Base-by-base conservation (phyloP, 768 basidiomycete genomes). In the Coprinopsis strossmayeri region DNA sequence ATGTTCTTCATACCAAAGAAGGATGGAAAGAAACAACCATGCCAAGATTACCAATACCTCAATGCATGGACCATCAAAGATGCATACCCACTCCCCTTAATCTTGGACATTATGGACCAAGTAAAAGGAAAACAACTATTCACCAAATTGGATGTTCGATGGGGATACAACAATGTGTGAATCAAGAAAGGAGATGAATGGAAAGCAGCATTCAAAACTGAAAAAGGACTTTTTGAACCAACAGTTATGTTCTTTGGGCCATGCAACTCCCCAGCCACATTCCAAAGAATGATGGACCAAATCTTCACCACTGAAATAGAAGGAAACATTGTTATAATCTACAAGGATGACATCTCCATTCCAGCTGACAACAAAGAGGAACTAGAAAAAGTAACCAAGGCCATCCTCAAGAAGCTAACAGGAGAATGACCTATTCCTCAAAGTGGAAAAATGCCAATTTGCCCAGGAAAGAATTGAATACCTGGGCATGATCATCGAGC, bases 221-320 rank as follows among this genome's bases (percentile, higher is more conserved):
- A n/a, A n/a, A n/a, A n/a, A n/a, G n/a, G n/a, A n/a, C n/a, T n/a
- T n/a, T n/a, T n/a, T n/a, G n/a, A n/a, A n/a, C n/a, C n/a, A 21
- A 46, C 58, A 3, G 69, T 74, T 12, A 73, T 73, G 68, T 69
- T 63, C 30, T 68, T 66, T 32, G 65, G 68, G 0, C 46, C 65
- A 3, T 57, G 52, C 30, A 69, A 73, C 39, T 57, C 57, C 2
- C 65, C 67, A 1, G 61, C 67, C 0, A 62, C 63, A 0, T 73
- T 73, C 53, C 68, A 71, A 40, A 65, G 12, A 15, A 67, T 41
- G 45, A 56, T 56, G 55, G 41, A 56, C 38, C 32, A 47, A 11
- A 48, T 55, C 18, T 56, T 57, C 34, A 39, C 7, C 41, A 50
- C 25, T 55, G 58, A 69, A 5, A 57, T 72, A 5, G 61, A 70